Evolutionary conservation across 345 rosid species (phyloP).

Genomic region (Eucalyptus albens): DNA sequence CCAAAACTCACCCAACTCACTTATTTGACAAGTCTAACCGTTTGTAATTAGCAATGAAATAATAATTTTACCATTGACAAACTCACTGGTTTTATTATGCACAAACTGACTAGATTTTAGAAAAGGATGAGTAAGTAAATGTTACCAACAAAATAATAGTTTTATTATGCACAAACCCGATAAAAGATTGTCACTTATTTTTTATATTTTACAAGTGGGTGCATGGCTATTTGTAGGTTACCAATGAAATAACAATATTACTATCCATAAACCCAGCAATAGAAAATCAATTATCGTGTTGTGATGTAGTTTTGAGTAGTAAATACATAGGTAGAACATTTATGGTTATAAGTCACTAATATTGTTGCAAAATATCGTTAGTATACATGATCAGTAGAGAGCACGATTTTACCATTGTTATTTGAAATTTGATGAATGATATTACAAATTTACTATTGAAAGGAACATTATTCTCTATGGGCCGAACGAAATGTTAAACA

Average conservation of each 20-base stretch:
- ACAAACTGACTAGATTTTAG: too few relatives aligned
- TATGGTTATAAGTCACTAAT: too few relatives aligned
- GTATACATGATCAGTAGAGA: too few relatives aligned
- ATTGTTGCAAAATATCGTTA: too few relatives aligned
- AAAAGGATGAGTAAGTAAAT: too few relatives aligned
- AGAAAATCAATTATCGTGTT: neutral
- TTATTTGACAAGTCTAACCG: too few relatives aligned
- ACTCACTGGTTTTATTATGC: too few relatives aligned
- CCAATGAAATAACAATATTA: neutral
- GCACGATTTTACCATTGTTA: too few relatives aligned
- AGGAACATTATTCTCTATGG: neutral
- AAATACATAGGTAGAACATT: too few relatives aligned
- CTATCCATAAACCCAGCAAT: neutral
- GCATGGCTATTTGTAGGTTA: neutral
- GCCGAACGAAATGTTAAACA: neutral
- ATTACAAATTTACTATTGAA: neutral
- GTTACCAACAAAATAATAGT: neutral
- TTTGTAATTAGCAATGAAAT: too few relatives aligned
- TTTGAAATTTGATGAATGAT: neutral
- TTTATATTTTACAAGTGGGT: neutral
- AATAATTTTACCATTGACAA: too few relatives aligned
- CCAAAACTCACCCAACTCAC: accelerated
- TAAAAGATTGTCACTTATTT: accelerated
- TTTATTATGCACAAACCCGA: neutral
- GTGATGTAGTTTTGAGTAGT: too few relatives aligned